phyloP scores from a whole-genome alignment of 1,139 yeast genomes.

The Taphrina deformans region DNA sequence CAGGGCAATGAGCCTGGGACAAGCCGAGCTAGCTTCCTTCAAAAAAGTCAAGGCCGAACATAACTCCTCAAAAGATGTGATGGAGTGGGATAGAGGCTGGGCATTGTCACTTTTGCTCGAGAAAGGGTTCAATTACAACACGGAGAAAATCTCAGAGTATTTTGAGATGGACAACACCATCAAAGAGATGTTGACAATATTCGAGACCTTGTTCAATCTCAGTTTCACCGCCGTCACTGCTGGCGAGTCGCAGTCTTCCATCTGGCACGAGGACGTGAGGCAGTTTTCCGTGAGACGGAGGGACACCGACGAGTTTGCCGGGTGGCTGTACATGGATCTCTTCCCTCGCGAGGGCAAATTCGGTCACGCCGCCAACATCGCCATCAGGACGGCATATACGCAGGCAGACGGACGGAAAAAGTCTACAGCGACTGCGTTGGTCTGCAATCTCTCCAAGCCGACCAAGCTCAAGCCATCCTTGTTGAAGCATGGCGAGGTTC shows the following conservation, averaged over 20 bases:
- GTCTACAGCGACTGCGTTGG: slow-evolving; percentile 72
- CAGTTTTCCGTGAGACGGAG: slow-evolving; percentile 72
- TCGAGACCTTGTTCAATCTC: slow-evolving; percentile 65
- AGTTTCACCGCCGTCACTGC: slow-evolving; percentile 59
- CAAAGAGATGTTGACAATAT: slow-evolving; percentile 64
- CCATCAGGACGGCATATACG: slow-evolving; percentile 62
- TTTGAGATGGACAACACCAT: slow-evolving; percentile 74
- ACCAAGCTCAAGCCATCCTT: slow-evolving; percentile 69
- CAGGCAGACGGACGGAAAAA: slow-evolving; percentile 54
- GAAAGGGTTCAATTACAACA: slow-evolving; percentile 68
- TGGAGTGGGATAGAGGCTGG: slow-evolving; percentile 72
- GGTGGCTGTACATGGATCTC: slow-evolving; percentile 76
- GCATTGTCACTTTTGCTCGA: slow-evolving; percentile 66
- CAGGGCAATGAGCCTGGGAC: slow-evolving; percentile 61
- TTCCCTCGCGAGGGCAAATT: slow-evolving; percentile 86
- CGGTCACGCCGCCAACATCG: slow-evolving; percentile 84
- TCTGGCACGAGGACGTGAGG: slow-evolving; percentile 79
- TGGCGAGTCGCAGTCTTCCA: slow-evolving; percentile 39
- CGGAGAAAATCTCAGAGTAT: slow-evolving; percentile 68
- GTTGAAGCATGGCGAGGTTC: slow-evolving; percentile 73
- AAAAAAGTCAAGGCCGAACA: slow-evolving; percentile 58
- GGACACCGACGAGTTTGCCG: slow-evolving; percentile 65
- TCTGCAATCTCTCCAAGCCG: slow-evolving; percentile 82
- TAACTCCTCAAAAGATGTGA: slow-evolving; percentile 50
- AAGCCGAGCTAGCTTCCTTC: slow-evolving; percentile 55